phyloP scores from a whole-genome alignment of 352 stramenopile genomes.

The Proteromonas lacertae region DNA sequence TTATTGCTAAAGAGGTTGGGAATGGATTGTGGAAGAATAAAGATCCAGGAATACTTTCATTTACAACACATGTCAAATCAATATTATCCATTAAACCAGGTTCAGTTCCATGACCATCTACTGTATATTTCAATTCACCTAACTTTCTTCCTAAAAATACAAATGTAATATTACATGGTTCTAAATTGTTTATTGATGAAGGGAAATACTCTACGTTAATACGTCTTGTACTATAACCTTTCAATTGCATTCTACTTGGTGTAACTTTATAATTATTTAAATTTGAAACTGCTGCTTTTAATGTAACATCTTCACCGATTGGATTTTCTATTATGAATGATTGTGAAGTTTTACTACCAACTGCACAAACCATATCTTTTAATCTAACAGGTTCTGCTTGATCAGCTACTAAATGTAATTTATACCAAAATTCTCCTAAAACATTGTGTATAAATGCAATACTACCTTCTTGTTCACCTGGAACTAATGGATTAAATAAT shows the following conservation, averaged over 20 bases:
- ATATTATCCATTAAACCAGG: constrained; percentile 45
- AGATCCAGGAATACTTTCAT: constrained; percentile 30
- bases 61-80: constrained; percentile 19
- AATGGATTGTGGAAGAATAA: constrained; percentile 71
- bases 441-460: constrained; percentile 46
- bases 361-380: constrained; percentile 29
- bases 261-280: constrained; percentile 41
- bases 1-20: constrained; percentile 24
- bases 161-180: constrained; percentile 21
- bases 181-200: constrained; percentile 34
- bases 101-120: constrained; percentile 25
- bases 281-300: constrained; percentile 29
- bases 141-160: constrained; percentile 29
- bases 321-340: constrained; percentile 49
- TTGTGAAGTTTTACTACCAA: constrained; percentile 30
- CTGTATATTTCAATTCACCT: constrained; percentile 46
- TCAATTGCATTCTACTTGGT: constrained; percentile 14
- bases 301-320: constrained; percentile 23
- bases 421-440: constrained; percentile 68
- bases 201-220: constrained; percentile 47
- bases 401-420: constrained; percentile 29
- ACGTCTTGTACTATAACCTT: constrained; percentile 23
- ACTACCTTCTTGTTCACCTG: constrained; percentile 23
- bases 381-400: constrained; percentile 16
- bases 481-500: constrained; percentile 40